A percentile compares a stretch with the other conserved stretches of the same genome.
These are phyloP conservation scores for Warburgia ugandensis DNA, from an alignment of 164 flowering plant species.

Conservation along the genomic window DNA sequence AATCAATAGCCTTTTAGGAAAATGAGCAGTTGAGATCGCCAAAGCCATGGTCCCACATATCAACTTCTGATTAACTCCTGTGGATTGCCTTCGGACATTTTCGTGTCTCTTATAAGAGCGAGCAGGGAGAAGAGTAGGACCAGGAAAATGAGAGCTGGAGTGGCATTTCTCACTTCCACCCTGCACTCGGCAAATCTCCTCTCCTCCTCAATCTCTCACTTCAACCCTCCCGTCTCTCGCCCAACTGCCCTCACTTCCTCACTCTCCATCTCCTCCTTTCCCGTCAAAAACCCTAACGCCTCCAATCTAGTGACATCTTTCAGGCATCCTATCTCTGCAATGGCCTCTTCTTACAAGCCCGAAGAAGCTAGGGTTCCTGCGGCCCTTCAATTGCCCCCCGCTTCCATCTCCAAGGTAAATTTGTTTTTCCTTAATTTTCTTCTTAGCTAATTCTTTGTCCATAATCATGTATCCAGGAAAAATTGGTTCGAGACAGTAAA, in stretches of 20 bases:
- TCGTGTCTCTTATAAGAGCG: too few relatives aligned
- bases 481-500: too few relatives aligned
- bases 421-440: neutral
- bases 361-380: slow-evolving; percentile 59
- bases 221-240: neutral
- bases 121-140: neutral
- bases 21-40: too few relatives aligned
- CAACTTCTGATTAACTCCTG: too few relatives aligned
- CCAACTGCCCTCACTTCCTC: neutral
- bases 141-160: slow-evolving; percentile 14
- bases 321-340: slow-evolving; percentile 11
- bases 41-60: too few relatives aligned
- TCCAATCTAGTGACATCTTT: neutral
- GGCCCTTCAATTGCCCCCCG: slow-evolving; percentile 37
- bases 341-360: slow-evolving; percentile 48
- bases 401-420: slow-evolving; percentile 52
- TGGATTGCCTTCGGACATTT: too few relatives aligned
- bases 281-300: neutral
- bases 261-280: neutral
- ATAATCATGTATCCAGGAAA: too few relatives aligned
- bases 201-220: slow-evolving; percentile 2
- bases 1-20: too few relatives aligned
- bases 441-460: too few relatives aligned
- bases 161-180: slow-evolving; percentile 8
- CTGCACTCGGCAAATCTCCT: slow-evolving; percentile 8